A percentile compares a stretch with the other conserved stretches of the same genome.
Evolutionary conservation across 371 early-diverging fungal species (phyloP).

Genomic region (Mortierella sp.): DNA sequence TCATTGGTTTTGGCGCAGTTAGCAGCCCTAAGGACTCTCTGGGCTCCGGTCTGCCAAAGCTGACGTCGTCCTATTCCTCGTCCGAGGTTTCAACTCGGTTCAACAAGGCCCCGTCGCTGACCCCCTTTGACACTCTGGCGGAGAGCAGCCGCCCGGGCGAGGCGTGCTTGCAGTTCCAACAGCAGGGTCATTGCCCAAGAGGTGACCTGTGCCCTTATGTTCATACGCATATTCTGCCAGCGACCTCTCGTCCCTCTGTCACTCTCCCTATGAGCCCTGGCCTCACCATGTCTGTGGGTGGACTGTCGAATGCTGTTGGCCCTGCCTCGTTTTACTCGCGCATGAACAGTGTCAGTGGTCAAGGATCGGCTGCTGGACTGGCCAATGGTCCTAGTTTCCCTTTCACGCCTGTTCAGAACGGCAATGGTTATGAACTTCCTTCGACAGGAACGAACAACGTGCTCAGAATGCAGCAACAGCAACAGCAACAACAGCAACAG

Average conservation of each 20-base stretch:
- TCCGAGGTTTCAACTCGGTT: conserved; percentile 47
- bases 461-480: conserved; percentile 30
- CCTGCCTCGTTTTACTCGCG: conserved; percentile 47
- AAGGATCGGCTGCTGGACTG: conserved; percentile 12
- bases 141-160: conserved; percentile 33
- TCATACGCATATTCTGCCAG: conserved; percentile 52
- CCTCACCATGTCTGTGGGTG: conserved; percentile 25
- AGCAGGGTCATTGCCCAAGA: conserved; percentile 68
- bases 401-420: conserved; percentile 23
- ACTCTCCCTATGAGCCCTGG: conserved; percentile 37
- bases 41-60: conserved; percentile 41
- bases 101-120: conserved; percentile 27
- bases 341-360: conserved; percentile 19
- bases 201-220: conserved; percentile 70
- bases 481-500: conserved; percentile 36
- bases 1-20: conserved; percentile 30
- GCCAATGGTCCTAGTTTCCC: conserved; percentile 20
- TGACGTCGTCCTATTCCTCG: conserved; percentile 42
- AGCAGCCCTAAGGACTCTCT: conserved; percentile 22
- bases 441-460: conserved; percentile 19
- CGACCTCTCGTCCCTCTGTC: conserved; percentile 27
- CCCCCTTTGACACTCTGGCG: conserved; percentile 34
- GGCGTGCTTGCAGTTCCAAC: conserved; percentile 64
- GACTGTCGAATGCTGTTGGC: conserved; percentile 23
- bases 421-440: conserved; percentile 23